These are phyloP conservation scores for Diplodia seriata DNA, from an alignment of 2,329 filamentous ascomycete species.

Conservation along the genomic window DNA sequence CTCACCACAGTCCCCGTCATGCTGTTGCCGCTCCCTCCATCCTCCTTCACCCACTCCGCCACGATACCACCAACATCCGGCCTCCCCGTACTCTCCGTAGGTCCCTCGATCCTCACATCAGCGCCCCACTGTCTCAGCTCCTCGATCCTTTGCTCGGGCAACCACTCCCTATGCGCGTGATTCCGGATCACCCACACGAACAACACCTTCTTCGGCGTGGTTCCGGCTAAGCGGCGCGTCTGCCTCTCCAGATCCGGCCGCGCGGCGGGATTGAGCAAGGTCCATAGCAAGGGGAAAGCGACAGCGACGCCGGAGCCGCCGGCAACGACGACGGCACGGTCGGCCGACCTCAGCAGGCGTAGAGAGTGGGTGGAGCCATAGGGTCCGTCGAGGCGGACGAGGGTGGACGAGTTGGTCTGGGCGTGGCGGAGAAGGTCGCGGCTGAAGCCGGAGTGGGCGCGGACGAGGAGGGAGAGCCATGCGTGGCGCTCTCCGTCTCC, in stretches of 20 bases:
- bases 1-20: constrained; percentile 64
- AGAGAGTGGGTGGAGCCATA: constrained; percentile 67
- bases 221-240: constrained; percentile 34
- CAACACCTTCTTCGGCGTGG: constrained; percentile 49
- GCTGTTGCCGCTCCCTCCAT: constrained; percentile 41
- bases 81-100: constrained; percentile 61
- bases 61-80: constrained; percentile 60
- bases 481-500: constrained; percentile 48
- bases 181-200: constrained; percentile 68
- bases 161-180: constrained; percentile 60
- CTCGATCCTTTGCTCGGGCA: constrained; percentile 57
- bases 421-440: constrained; percentile 62
- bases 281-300: constrained; percentile 65
- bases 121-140: constrained; percentile 60
- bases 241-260: constrained; percentile 36
- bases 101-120: constrained; percentile 61
- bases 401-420: constrained; percentile 51
- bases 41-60: constrained; percentile 45
- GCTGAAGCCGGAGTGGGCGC: constrained; percentile 67
- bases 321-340: constrained; percentile 63
- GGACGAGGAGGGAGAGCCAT: constrained; percentile 65
- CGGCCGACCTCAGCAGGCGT: constrained; percentile 58
- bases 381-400: constrained; percentile 67
- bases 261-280: constrained; percentile 49
- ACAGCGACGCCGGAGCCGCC: constrained; percentile 72